Conservation (phyloP, 106 monocot genomes). For the Cymbidium sinense region DNA sequence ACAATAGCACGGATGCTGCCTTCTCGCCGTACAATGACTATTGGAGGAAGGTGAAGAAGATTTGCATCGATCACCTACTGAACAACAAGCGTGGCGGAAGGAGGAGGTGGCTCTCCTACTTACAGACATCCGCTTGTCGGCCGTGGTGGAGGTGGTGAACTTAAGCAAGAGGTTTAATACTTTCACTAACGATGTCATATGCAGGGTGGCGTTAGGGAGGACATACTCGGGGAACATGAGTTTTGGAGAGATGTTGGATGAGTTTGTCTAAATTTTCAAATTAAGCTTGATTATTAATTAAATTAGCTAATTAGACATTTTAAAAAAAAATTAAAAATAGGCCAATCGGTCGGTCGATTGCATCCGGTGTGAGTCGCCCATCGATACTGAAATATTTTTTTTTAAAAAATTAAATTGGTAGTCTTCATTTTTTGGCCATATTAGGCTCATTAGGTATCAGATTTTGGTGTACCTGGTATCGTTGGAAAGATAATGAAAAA, state of each 20-base stretch:
- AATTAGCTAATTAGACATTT: too few species aligned
- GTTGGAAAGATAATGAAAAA: too few species aligned
- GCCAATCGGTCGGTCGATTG: too few species aligned
- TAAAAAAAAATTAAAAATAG: too few species aligned
- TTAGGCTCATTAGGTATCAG: too few species aligned
- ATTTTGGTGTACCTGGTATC: too few species aligned
- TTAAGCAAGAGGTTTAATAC: neutral
- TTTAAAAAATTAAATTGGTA: too few species aligned
- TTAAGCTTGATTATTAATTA: too few species aligned
- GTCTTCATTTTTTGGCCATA: too few species aligned
- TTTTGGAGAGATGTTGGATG: neutral
- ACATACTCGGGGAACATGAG: neutral
- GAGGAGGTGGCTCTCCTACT: conserved; percentile 9
- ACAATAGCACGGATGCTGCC: neutral
- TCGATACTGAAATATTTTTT: too few species aligned
- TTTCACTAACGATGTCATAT: neutral
- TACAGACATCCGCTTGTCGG: neutral
- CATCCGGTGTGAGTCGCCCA: too few species aligned
- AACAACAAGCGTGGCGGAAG: conserved; percentile 8
- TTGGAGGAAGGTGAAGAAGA: conserved; percentile 19
- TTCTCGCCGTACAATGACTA: conserved; percentile 10
- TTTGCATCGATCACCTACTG: conserved; percentile 13
- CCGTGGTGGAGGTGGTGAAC: neutral
- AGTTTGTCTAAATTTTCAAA: neutral
- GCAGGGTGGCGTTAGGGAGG: conserved; percentile 2